Conservation (phyloP, 371 early-diverging fungal species). For the Thermomucor indicae-seudaticae region DNA sequence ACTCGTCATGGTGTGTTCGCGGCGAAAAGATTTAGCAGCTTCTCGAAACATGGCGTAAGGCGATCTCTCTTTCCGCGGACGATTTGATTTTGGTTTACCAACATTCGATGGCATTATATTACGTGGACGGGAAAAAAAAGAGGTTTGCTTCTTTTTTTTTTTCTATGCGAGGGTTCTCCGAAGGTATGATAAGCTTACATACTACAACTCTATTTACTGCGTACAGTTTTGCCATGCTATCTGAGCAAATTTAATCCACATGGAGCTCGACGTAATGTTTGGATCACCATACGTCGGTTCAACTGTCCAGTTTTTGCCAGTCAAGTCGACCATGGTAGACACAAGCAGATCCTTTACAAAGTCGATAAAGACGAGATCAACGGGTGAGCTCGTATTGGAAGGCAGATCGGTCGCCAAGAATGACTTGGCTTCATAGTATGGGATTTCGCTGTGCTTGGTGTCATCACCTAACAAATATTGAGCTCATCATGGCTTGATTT, state of each 20-base stretch:
- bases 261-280: constrained; percentile 23
- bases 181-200: no score
- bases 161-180: no score
- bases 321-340: constrained; percentile 20
- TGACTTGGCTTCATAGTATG: constrained; percentile 43
- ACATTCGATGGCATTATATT: no score
- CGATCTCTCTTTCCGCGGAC: no score
- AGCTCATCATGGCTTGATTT: neutral
- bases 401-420: constrained; percentile 29
- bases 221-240: constrained; percentile 13
- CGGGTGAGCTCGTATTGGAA: constrained; percentile 2
- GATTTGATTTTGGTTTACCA: no score
- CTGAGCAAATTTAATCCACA: constrained; percentile 19
- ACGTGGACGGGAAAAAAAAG: no score
- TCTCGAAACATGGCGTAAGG: no score
- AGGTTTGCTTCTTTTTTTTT: no score
- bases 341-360: constrained; percentile 23
- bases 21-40: no score
- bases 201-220: no score
- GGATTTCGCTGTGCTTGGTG: constrained; percentile 26
- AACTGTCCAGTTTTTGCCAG: constrained; percentile 18
- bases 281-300: constrained; percentile 12
- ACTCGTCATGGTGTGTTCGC: no score
- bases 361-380: constrained; percentile 31
- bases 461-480: constrained; percentile 17